Percentiles rank a stretch among this genome's conserved stretches.
These are phyloP conservation scores for Ceratonia siliqua DNA, from an alignment of 306 rosid species.

Conservation along the genomic window DNA sequence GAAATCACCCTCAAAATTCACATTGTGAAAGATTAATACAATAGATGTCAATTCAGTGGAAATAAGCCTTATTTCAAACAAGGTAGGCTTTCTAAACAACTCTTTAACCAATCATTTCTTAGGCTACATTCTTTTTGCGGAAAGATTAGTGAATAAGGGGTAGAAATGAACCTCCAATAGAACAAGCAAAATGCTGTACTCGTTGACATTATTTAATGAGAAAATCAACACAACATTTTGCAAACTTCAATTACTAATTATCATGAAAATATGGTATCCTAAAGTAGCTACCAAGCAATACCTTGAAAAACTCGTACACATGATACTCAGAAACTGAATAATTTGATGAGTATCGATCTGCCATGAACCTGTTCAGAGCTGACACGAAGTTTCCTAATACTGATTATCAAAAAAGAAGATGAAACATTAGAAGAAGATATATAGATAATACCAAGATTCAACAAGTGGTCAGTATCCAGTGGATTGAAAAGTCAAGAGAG, in stretches of 20 bases:
- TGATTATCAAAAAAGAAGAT: conserved; percentile 36
- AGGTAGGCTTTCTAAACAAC: not conserved
- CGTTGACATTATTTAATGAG: not conserved
- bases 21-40: not conserved
- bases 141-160: not conserved
- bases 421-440: conserved; percentile 23
- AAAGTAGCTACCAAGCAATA: conserved; percentile 37
- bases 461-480: not conserved
- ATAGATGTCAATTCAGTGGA: not conserved
- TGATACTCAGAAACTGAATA: conserved; percentile 88
- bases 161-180: not conserved
- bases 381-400: conserved; percentile 88
- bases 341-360: conserved; percentile 69
- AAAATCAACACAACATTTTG: not conserved
- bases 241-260: conserved; percentile 3
- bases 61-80: not conserved
- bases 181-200: conserved; percentile 5
- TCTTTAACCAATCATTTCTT: not conserved
- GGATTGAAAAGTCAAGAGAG: conserved; percentile 17
- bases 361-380: conserved; percentile 85
- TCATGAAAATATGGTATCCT: conserved; percentile 3
- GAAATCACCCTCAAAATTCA: not conserved
- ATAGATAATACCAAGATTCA: conserved; percentile 6
- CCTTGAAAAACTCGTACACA: conserved; percentile 93
- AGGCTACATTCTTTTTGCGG: not conserved